phyloP scores from a whole-genome alignment of 2,329 filamentous ascomycete species.

The Fusarium gaditjirri region DNA sequence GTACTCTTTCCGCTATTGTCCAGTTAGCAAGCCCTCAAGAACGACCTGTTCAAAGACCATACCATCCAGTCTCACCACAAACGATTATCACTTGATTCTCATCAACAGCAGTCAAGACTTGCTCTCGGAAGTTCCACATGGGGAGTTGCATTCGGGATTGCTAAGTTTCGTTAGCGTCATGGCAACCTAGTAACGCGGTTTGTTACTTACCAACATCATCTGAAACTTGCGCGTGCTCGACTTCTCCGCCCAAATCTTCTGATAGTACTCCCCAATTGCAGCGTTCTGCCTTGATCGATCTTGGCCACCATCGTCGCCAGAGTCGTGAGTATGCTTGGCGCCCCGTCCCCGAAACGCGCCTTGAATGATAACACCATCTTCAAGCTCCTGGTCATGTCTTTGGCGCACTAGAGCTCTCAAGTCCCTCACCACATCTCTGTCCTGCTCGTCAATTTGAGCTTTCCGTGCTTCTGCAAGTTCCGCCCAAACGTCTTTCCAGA shows the following conservation, averaged over 20 bases:
- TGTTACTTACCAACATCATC: slow-evolving; percentile 73
- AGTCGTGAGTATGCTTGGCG: slow-evolving; percentile 59
- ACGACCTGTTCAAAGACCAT: slow-evolving; percentile 34
- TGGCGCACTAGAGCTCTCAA: slow-evolving; percentile 77
- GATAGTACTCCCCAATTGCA: slow-evolving; percentile 60
- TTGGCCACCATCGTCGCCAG: slow-evolving; percentile 58
- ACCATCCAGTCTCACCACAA: slow-evolving; percentile 94
- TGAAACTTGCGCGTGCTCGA: slow-evolving; percentile 71
- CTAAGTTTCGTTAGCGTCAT: slow-evolving; percentile 41
- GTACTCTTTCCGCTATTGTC: slow-evolving; percentile 84
- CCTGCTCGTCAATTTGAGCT: slow-evolving; percentile 73
- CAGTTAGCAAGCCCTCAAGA: slow-evolving; percentile 35
- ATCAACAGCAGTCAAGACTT: slow-evolving; percentile 81
- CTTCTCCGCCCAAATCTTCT: slow-evolving; percentile 70
- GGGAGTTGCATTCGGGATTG: slow-evolving; percentile 81
- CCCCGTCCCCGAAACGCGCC: slow-evolving; percentile 77
- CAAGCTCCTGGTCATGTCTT: slow-evolving; percentile 74
- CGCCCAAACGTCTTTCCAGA: slow-evolving; percentile 87
- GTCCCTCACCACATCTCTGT: slow-evolving; percentile 74
- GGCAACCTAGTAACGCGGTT: background rate
- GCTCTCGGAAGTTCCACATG: slow-evolving; percentile 85
- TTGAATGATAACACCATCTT: slow-evolving; percentile 79
- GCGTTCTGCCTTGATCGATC: slow-evolving; percentile 56
- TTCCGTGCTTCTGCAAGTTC: slow-evolving; percentile 80
- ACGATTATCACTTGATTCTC: slow-evolving; percentile 89